Evolutionary conservation across 345 rosid genomes (phyloP).

Genomic region (Iberis pinnata): DNA sequence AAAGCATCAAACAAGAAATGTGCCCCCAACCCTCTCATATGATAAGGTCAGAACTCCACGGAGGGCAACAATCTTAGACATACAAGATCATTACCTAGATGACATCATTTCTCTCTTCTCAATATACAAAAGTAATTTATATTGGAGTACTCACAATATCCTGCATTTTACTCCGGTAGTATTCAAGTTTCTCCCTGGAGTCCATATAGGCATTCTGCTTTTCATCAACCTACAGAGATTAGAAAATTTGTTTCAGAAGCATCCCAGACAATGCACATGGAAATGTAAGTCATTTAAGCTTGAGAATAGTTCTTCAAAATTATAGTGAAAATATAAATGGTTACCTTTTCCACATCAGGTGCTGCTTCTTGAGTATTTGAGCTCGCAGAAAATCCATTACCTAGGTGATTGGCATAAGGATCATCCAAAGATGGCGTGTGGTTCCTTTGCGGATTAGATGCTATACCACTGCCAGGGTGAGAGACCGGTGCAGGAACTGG

Average conservation of each 20-base stretch:
- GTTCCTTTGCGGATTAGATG: constrained; percentile 47
- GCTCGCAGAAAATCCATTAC: constrained; percentile 35
- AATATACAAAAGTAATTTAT: constrained; percentile 17
- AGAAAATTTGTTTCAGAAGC: constrained; percentile 16
- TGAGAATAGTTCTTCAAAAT: not conserved
- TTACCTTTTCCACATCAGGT: constrained; percentile 55
- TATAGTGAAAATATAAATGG: constrained; percentile 6
- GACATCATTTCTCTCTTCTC: not conserved
- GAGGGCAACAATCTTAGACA: constrained; percentile 3
- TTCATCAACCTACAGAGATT: constrained; percentile 45
- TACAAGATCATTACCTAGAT: constrained; percentile 11
- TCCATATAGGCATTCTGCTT: constrained; percentile 62
- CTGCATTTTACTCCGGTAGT: constrained; percentile 88
- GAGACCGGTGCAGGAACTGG: constrained; percentile 44
- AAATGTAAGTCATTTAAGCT: constrained; percentile 5
- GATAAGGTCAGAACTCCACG: constrained; percentile 3
- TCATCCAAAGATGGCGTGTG: constrained; percentile 43
- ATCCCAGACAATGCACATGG: constrained; percentile 16
- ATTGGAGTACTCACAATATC: constrained; percentile 71
- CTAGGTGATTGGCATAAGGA: constrained; percentile 52
- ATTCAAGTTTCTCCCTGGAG: constrained; percentile 88
- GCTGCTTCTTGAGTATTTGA: constrained; percentile 41
- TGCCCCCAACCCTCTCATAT: not conserved
- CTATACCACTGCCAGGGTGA: constrained; percentile 35
- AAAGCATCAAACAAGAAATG: constrained; percentile 5